A percentile compares a stretch with the other conserved stretches of the same genome.
Evolutionary conservation across 192 early-diverging fungal species (phyloP).

Genomic region (Rhizophagus prolifer): DNA sequence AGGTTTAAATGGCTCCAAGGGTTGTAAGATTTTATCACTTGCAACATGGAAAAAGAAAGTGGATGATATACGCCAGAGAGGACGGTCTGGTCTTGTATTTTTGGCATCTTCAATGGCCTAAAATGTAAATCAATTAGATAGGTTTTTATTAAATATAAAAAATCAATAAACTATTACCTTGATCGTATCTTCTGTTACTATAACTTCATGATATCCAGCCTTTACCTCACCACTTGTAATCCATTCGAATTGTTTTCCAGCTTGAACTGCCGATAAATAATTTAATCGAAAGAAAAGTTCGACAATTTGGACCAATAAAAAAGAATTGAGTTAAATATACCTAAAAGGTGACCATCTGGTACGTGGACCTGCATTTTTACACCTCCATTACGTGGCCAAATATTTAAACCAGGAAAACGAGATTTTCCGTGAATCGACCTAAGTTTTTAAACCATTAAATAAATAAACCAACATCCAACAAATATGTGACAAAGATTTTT

Average conservation of each 20-base stretch:
- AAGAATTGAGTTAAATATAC: neutral
- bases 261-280: constrained; percentile 39
- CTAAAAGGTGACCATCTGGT: constrained; percentile 59
- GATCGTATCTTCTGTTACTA: constrained; percentile 58
- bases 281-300: no score
- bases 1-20: constrained; percentile 50
- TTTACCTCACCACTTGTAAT: constrained; percentile 62
- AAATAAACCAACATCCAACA: neutral
- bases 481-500: neutral
- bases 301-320: no score
- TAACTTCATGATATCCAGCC: constrained; percentile 74
- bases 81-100: constrained; percentile 36
- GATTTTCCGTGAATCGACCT: constrained; percentile 74
- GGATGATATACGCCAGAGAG: constrained; percentile 71
- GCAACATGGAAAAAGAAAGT: constrained; percentile 74
- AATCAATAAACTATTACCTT: constrained; percentile 28
- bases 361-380: constrained; percentile 61
- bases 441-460: neutral
- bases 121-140: neutral
- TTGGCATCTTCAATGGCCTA: constrained; percentile 23
- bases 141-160: neutral
- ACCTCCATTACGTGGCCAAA: constrained; percentile 62
- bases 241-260: constrained; percentile 67
- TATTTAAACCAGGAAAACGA: constrained; percentile 70
- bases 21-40: constrained; percentile 59